Percentiles rank a stretch among this genome's conserved stretches.
These are phyloP conservation scores for Syzygium grande DNA, from an alignment of 345 rosid species.

Conservation along the genomic window DNA sequence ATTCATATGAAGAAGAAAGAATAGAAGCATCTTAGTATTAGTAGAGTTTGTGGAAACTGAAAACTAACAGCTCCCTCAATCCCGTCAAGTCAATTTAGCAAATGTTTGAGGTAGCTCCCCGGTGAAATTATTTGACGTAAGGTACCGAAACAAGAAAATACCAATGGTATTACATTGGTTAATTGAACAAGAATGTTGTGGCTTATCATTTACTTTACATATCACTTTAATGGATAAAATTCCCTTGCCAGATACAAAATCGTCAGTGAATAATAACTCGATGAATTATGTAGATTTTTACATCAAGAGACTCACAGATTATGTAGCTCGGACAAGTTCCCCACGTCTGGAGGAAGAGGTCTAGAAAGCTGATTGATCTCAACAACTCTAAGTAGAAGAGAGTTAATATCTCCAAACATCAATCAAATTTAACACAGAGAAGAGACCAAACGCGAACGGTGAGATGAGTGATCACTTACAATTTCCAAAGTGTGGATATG, in stretches of 20 bases:
- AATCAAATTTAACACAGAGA: background rate
- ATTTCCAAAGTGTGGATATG: background rate
- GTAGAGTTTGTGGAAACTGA: background rate
- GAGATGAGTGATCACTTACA: background rate
- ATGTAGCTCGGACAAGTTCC: background rate
- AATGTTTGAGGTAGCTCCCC: slow-evolving; percentile 47
- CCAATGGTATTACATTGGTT: background rate
- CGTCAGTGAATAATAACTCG: background rate
- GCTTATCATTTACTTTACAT: too few relatives aligned
- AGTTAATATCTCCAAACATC: background rate
- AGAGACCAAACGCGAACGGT: background rate
- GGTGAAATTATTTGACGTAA: slow-evolving; percentile 43
- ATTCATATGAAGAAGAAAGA: background rate
- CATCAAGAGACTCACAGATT: background rate
- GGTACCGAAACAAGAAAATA: slow-evolving; percentile 6
- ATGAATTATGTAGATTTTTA: too few relatives aligned
- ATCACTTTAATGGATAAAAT: background rate
- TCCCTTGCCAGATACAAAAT: background rate
- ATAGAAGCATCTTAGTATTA: too few relatives aligned
- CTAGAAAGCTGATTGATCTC: slow-evolving; percentile 4
- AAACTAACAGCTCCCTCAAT: slow-evolving; percentile 40
- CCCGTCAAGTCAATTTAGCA: slow-evolving; percentile 12
- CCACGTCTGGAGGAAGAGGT: background rate
- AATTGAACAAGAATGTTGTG: background rate
- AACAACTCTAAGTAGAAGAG: background rate